phyloP scores from a whole-genome alignment of 495 filamentous ascomycete genomes.

The Penicillium herquei region DNA sequence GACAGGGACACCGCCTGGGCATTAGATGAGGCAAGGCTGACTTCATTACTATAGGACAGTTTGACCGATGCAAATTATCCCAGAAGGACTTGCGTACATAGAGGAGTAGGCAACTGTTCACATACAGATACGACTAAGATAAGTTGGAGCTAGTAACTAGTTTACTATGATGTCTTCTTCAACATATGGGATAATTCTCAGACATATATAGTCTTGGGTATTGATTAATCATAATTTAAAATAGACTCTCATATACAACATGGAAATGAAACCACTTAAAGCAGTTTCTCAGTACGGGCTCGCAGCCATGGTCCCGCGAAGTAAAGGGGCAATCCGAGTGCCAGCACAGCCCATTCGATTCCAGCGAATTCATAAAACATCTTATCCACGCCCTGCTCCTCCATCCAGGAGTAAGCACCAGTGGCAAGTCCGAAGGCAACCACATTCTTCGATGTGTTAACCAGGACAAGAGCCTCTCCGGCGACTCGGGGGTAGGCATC shows the following conservation, averaged over 20 bases:
- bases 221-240: too few relatives aligned
- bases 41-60: too few relatives aligned
- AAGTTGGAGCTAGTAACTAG: too few relatives aligned
- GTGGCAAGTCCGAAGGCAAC: conserved; percentile 38
- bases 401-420: conserved; percentile 29
- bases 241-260: neutral
- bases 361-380: conserved; percentile 41
- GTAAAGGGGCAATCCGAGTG: conserved; percentile 33
- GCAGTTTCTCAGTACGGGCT: conserved; percentile 18
- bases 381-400: conserved; percentile 29
- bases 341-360: conserved; percentile 36
- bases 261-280: neutral
- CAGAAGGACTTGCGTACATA: too few relatives aligned
- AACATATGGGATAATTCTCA: too few relatives aligned
- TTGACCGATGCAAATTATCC: too few relatives aligned
- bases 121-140: too few relatives aligned
- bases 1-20: too few relatives aligned
- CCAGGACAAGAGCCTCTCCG: conserved; percentile 30
- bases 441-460: conserved; percentile 43
- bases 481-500: conserved; percentile 28
- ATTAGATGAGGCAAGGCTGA: too few relatives aligned
- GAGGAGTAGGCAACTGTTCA: too few relatives aligned
- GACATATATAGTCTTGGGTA: too few relatives aligned
- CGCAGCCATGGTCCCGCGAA: conserved; percentile 31
- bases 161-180: too few relatives aligned